Evolutionary conservation across 495 filamentous ascomycete species (phyloP), one percentile per base, ranked within the genome.

Genomic region (Trichocladium antarcticum): DNA sequence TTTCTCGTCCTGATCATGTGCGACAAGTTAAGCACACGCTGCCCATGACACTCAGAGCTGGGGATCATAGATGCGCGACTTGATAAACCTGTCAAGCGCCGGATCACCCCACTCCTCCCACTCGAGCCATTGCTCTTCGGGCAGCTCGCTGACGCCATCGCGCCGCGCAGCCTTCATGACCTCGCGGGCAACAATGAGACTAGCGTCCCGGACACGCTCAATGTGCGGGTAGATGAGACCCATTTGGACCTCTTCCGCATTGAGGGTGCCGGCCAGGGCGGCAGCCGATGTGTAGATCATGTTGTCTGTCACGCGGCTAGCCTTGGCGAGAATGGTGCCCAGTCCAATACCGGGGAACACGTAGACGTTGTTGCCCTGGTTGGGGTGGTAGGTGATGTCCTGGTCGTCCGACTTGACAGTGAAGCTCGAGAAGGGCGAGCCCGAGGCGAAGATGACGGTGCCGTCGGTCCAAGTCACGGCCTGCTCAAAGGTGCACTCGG

Each of bases 291-390:
- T 87, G 70, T 96, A 98, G 45, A 88, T 83, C 92, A 96, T 98
- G 64, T 81, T 81, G 64, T 98, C 88, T 29, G 92, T 96, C 53
- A 98, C 79, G 57, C 80, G 81, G 60, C 83, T 83, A 37, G 87
- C 76, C 73, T 95, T 90, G 72, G 81, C 82, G 34, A 98, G 82
- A 60, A 98, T 95, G 51, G 90, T 87, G 49, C 89, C 92, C 28
- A 97, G 80, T 31, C 92, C 92, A 52, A 98, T 89, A 60, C 92
- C 92, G 3, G 92, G 92, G 80, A 98, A 98, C 40, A 98, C 88
- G 57, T 96, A 98, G 72, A 79, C 75, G 71, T 93, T 93, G 75
- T 77, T 78, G 45, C 84, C 92, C 73, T 98, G 92, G 67, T 93
- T 93, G 16, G 92, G 87, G 64, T 84, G 80, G 70, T 89, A 81